Percentiles rank a stretch among this genome's conserved stretches.
phyloP scores from a whole-genome alignment of 345 rosid genomes.

The Xanthoceras sorbifolium region DNA sequence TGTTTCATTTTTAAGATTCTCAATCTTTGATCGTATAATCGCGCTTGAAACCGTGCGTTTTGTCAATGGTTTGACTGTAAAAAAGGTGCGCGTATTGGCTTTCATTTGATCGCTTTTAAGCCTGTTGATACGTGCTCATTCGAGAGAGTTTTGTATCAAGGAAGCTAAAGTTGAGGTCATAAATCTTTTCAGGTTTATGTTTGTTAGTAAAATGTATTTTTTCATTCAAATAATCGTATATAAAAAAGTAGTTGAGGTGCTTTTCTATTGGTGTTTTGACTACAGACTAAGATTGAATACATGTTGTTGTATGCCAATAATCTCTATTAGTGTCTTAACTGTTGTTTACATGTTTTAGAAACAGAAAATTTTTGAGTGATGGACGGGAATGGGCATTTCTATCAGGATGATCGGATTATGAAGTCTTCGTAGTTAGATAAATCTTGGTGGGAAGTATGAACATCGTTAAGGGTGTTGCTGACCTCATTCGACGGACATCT shows the following conservation, averaged over 20 bases:
- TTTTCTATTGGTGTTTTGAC: background rate
- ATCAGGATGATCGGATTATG: slow-evolving; percentile 15
- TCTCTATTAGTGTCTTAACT: background rate
- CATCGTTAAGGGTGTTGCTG: slow-evolving; percentile 79
- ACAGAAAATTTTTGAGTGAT: slow-evolving; percentile 22
- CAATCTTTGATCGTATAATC: background rate
- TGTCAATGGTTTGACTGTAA: background rate
- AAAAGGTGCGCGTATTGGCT: background rate
- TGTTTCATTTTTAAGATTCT: background rate
- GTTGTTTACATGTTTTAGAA: slow-evolving; percentile 10
- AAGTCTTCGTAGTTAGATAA: slow-evolving; percentile 22
- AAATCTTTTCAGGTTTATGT: background rate
- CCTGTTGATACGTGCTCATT: background rate
- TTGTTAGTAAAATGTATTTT: background rate
- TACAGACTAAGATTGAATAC: background rate
- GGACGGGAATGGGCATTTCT: slow-evolving; percentile 25
- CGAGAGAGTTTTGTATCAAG: background rate
- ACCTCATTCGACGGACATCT: slow-evolving; percentile 68
- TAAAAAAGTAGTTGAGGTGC: background rate
- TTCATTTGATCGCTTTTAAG: slow-evolving; percentile 11
- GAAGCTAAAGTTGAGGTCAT: background rate
- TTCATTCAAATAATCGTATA: background rate
- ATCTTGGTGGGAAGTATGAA: slow-evolving; percentile 48
- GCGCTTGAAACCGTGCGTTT: slow-evolving; percentile 1
- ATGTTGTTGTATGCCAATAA: background rate